Base-by-base conservation (phyloP, 2,329 filamentous ascomycete genomes). In the Aspergillus sp. region DNA sequence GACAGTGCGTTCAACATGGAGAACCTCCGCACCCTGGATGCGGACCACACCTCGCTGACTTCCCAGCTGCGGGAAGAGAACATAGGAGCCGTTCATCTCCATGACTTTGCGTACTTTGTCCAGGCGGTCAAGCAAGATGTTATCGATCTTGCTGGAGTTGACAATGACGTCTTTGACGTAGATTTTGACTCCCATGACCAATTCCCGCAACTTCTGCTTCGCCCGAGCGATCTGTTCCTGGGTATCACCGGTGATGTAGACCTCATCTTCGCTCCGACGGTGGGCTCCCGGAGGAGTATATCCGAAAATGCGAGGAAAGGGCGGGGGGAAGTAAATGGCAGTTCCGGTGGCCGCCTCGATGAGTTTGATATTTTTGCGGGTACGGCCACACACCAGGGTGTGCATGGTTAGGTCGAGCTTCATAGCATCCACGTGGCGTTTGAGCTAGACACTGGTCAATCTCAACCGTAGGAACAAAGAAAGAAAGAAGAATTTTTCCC, bases 91-190 rank as follows among this genome's bases (percentile, higher is more conserved):
- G 66, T 97, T 97, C 51, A 88, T 88, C 69, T 99, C 94, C 73
- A 96, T 93, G 59, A 99, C 96, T 79, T 96, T 96, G 66, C 92
- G 90, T 53, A 99, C 90, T 73, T 97, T 97, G 73, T 97, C 93
- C 64, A 97, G 80, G 22, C 94, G 88, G 63, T 89, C 89, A 33
- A 97, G 84, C 53, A 99, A 73, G 62, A 99, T 93, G 69, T 88
- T 95, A 72, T 99, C 94, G 57, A 97, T 90, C 76, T 99, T 99
- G 69, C 89, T 88, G 30, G 90, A 83, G 45, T 92, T 89, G 54
- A 99, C 88, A 59, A 88, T 84, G 41, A 95, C 90, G 68, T 96
- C 92, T 74, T 99, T 99, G 66, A 95, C 87, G 62, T 87, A 92
- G 35, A 92, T 83, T 65, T 94, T 90, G 41, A 90, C 89, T 24